Percentiles rank a stretch among this genome's conserved stretches.
Evolutionary conservation across 805 yeast species (phyloP).

Genomic region (Saccharomycopsis oosterbeekiorum): DNA sequence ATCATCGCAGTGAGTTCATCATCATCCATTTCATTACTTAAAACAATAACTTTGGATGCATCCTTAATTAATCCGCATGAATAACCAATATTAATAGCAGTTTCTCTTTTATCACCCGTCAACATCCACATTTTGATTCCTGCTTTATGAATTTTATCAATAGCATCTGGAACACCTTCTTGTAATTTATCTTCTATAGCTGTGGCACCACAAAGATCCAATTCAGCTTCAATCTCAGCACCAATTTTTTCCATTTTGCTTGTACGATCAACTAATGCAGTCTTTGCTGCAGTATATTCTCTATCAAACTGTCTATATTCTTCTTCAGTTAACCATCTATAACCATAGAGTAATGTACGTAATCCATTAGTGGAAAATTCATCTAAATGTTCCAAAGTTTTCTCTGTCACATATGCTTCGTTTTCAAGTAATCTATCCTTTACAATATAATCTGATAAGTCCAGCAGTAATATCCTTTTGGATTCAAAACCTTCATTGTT

Average conservation of each 20-base stretch:
- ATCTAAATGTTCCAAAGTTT: conserved; percentile 82
- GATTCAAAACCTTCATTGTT: neutral
- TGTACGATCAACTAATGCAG: conserved; percentile 60
- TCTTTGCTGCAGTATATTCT: conserved; percentile 65
- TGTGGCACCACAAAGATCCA: conserved; percentile 79
- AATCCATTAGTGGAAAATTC: conserved; percentile 93
- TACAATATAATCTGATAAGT: conserved; percentile 30
- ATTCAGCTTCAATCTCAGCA: conserved; percentile 53
- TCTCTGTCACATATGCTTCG: conserved; percentile 71
- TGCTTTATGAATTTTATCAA: conserved; percentile 84
- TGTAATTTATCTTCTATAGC: conserved; percentile 97
- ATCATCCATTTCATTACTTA: conserved; percentile 46
- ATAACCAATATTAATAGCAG: conserved; percentile 95
- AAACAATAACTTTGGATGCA: conserved; percentile 77
- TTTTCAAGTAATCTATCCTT: conserved; percentile 52
- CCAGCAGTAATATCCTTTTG: neutral
- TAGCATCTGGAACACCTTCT: conserved; percentile 93
- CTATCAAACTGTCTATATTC: conserved; percentile 60
- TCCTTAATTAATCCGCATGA: conserved; percentile 91
- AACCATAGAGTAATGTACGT: conserved; percentile 79
- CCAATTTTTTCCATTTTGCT: conserved; percentile 64
- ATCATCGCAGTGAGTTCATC: conserved; percentile 43
- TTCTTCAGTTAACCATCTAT: conserved; percentile 50
- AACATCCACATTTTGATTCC: conserved; percentile 97
- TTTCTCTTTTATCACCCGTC: conserved; percentile 96